Percentiles rank a stretch among this genome's conserved stretches.
Evolutionary conservation across 2,329 filamentous ascomycete genomes (phyloP).

Genomic region (Zasmidium citrigriseum): DNA sequence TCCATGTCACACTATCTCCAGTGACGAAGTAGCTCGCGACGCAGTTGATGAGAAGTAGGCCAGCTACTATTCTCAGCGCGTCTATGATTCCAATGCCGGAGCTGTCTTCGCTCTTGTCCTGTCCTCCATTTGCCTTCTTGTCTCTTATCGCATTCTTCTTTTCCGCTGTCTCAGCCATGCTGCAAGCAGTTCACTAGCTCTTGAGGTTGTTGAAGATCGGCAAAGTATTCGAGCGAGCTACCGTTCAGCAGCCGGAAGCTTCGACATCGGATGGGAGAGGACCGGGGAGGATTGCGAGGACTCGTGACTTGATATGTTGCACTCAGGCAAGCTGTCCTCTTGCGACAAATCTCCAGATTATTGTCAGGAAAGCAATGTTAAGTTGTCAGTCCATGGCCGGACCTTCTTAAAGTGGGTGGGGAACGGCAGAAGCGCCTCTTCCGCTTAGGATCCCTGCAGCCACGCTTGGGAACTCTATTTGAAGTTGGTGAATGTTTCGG

Average conservation of each 20-base stretch:
- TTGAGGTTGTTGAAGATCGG: not conserved
- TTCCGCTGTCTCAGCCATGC: not conserved
- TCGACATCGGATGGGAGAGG: not conserved
- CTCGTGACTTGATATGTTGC: not conserved
- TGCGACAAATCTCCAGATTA: not conserved
- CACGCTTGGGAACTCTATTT: not conserved
- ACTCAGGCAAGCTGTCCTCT: not conserved
- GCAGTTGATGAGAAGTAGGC: slow-evolving; percentile 37
- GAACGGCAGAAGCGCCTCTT: too few species aligned
- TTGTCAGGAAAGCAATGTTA: not conserved
- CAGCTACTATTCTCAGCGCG: slow-evolving; percentile 36
- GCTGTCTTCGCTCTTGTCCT: not conserved
- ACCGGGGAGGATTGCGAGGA: not conserved
- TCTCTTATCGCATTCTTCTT: not conserved
- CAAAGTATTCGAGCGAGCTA: too few species aligned
- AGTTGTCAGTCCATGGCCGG: not conserved
- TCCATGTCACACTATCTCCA: slow-evolving; percentile 64
- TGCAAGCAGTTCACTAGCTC: not conserved
- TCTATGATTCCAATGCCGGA: slow-evolving; percentile 27
- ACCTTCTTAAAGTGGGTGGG: not conserved
- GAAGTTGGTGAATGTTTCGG: too few species aligned
- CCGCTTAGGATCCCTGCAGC: too few species aligned
- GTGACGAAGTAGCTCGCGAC: slow-evolving; percentile 42
- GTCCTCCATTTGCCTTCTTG: not conserved
- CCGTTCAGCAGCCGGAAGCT: not conserved